Base-by-base conservation (phyloP, 2,329 filamentous ascomycete genomes). In the Exophiala alcalophila region DNA sequence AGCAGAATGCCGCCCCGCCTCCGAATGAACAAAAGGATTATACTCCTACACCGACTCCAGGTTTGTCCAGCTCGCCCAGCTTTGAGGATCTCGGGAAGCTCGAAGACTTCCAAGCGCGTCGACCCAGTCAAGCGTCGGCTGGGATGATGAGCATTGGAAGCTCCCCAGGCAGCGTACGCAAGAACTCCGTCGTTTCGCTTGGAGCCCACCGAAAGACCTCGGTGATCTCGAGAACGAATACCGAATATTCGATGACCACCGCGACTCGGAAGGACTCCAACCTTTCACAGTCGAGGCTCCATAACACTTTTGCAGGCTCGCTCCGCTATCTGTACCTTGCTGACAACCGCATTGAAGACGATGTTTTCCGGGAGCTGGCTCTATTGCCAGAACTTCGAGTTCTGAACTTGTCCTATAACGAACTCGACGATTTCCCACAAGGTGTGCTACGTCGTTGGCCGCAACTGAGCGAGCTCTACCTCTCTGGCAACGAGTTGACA, bases 341-440 rank as follows among this genome's bases (percentile, higher is more conserved):
- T 5, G 92, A 98, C 61, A 98, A 98, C 61, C 81, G 90, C 48
- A 76, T 98, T 16, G 86, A 92, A 42, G 92, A 97, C 57, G 91
- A 97, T 57, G 85, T 95, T 0, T 97, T 97, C 61, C 89, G 96
- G 53, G 86, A 97, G 63, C 74, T 98, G 30, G 86, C 81, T 1
- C 72, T 91, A 3, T 76, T 97, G 3, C 76, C 81, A 2, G 92
- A 97, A 64, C 68, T 98, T 37, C 82, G 91, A 15, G 78, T 94
- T 16, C 76, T 98, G 45, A 98, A 98, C 57, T 67, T 98, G 21
- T 94, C 91, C 0, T 97, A 96, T 68, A 98, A 98, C 56, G 84
- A 90, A 51, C 77, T 98, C 32, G 90, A 86, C 47, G 92, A 98
- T 57, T 84, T 98, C 65, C 92, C 92, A 2, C 83, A 89, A 49